Conservation (phyloP, 345 rosid genomes). For the Murraya koenigii region DNA sequence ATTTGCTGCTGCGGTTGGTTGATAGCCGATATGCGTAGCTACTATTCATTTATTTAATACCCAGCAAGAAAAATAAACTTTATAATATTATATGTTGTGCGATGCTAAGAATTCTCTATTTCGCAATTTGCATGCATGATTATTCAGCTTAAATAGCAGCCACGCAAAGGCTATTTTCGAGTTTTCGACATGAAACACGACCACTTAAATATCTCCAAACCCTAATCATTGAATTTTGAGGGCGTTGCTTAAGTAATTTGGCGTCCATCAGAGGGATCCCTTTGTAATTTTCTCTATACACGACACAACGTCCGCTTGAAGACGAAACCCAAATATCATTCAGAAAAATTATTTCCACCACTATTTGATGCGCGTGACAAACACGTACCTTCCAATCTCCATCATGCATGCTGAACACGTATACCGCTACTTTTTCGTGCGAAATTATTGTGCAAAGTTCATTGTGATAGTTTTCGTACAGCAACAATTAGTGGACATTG, state of each 20-base stretch:
- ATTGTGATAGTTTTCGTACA: too few relatives aligned
- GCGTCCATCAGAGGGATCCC: neutral
- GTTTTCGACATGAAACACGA: too few relatives aligned
- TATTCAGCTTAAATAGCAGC: neutral
- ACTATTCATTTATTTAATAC: neutral
- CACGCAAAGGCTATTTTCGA: neutral
- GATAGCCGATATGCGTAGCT: neutral
- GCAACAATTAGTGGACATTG: too few relatives aligned
- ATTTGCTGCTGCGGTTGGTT: neutral
- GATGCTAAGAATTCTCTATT: too few relatives aligned
- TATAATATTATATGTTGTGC: too few relatives aligned
- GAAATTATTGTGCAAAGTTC: too few relatives aligned
- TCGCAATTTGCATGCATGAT: neutral
- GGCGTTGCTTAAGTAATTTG: constrained; percentile 7
- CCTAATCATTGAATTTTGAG: constrained; percentile 14
- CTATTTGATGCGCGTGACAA: too few relatives aligned
- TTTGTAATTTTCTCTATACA: constrained; percentile 12
- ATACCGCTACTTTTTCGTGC: too few relatives aligned
- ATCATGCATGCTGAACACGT: too few relatives aligned
- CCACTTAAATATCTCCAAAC: neutral
- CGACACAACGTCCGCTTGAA: neutral
- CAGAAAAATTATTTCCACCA: neutral
- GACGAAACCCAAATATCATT: neutral
- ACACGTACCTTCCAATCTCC: too few relatives aligned
- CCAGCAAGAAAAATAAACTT: too few relatives aligned